These are phyloP conservation scores for Coemansia guatemalensis DNA, from an alignment of 192 early-diverging fungal genomes.

Conservation along the genomic window DNA sequence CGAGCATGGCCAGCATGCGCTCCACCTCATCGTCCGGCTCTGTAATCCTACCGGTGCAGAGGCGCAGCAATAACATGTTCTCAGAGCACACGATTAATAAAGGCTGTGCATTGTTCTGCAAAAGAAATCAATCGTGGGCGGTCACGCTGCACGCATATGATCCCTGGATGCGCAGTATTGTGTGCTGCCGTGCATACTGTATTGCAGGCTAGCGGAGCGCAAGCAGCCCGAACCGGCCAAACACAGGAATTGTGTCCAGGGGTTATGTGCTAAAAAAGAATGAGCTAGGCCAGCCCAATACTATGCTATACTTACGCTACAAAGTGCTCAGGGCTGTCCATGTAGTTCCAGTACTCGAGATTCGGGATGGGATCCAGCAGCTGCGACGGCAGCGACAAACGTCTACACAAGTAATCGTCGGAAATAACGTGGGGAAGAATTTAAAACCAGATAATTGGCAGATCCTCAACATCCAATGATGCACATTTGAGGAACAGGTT, in stretches of 20 bases:
- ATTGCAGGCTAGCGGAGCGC: neutral
- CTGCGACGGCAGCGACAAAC: conserved; percentile 69
- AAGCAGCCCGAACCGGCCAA: neutral
- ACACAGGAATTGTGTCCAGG: neutral
- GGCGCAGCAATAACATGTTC: conserved; percentile 1
- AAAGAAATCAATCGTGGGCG: conserved; percentile 8
- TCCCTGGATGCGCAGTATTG: neutral
- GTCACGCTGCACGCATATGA: conserved; percentile 6
- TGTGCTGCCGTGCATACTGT: neutral
- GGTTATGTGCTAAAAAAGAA: neutral
- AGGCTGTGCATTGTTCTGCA: neutral
- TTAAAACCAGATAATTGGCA: neutral
- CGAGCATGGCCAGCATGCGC: conserved; percentile 67
- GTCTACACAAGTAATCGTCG: conserved; percentile 30
- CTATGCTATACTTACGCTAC: conserved; percentile 41
- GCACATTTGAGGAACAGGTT: conserved; percentile 10
- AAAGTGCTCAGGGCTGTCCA: conserved; percentile 75
- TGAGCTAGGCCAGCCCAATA: neutral
- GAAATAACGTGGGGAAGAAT: neutral
- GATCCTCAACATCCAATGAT: neutral
- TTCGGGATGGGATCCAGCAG: conserved; percentile 71
- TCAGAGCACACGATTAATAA: neutral
- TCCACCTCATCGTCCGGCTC: conserved; percentile 64
- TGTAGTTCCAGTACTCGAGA: conserved; percentile 77
- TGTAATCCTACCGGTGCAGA: conserved; percentile 48